Base-by-base conservation (phyloP, 2,329 filamentous ascomycete genomes). In the Stagonosporopsis tanaceti region DNA sequence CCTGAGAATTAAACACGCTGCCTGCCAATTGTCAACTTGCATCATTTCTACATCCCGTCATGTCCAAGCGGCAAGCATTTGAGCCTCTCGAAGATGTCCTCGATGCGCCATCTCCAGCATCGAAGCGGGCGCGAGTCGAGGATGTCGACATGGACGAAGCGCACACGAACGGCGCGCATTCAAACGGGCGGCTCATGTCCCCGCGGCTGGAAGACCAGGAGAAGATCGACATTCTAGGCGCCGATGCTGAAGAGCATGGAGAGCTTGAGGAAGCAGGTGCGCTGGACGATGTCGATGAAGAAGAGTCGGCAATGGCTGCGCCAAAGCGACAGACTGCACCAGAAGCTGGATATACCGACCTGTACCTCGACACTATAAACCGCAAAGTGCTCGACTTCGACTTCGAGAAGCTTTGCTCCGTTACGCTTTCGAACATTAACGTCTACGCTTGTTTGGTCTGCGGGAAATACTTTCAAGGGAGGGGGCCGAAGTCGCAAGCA, bases 371-470 rank as follows among this genome's bases (percentile, higher is more conserved):
- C 81, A 98, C 95, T 12, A 96, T 99, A 78, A 88, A 97, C 77
- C 91, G 95, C 70, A 87, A 89, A 72, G 89, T 97, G 44, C 88
- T 98, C 54, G 95, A 99, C 78, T 98, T 98, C 75, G 95, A 99
- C 78, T 99, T 99, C 75, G 95, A 99, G 76, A 99, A 99, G 82
- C 87, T 97, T 12, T 99, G 95, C 80, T 98, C 94, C 24, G 85
- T 99, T 65, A 96, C 92, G 32, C 85, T 99, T 7, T 97, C 93
- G 46, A 98, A 98, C 76, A 97, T 98, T 80, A 99, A 99, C 74
- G 93, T 99, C 41, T 99, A 99, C 76, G 95, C 95, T 9, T 99
- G 95, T 72, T 85, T 99, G 11, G 91, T 98, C 1, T 99, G 95
- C 76, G 95, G 95, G n/a, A 94, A 92, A 76, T 99, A 99, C 81